These are phyloP conservation scores for Ricinus communis DNA, from an alignment of 345 rosid species.

Conservation along the genomic window DNA sequence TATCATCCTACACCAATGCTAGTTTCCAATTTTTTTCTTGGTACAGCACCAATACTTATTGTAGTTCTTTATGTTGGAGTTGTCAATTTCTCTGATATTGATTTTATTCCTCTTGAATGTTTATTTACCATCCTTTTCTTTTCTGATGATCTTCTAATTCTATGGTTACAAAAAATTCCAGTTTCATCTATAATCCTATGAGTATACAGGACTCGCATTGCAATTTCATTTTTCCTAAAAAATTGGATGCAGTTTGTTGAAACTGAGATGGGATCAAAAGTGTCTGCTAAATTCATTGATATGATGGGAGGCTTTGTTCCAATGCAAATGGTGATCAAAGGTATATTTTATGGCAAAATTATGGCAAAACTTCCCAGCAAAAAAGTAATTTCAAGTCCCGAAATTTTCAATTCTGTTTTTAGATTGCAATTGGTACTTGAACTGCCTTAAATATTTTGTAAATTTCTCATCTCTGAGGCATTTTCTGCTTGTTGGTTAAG, in stretches of 20 bases:
- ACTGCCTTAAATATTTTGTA: not conserved
- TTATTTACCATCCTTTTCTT: not conserved
- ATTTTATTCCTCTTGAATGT: not conserved
- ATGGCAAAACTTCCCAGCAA: not conserved
- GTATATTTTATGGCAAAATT: conserved; percentile 29
- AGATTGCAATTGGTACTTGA: not conserved
- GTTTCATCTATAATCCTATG: not conserved
- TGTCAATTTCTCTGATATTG: not conserved
- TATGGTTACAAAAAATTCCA: not conserved
- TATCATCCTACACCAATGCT: too few relatives aligned
- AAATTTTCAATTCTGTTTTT: not conserved
- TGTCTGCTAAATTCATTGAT: conserved; percentile 32
- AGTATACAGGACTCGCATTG: not conserved
- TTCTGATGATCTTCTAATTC: not conserved
- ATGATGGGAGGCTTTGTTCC: conserved; percentile 73
- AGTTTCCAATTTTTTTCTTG: not conserved
- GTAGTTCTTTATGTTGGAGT: conserved; percentile 1
- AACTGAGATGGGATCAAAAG: conserved; percentile 54
- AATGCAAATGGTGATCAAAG: conserved; percentile 75
- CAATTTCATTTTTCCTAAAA: not conserved
- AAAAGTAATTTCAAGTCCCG: not conserved
- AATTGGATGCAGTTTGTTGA: conserved; percentile 67
- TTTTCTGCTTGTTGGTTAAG: not conserved
- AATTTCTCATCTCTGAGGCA: not conserved
- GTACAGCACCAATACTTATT: not conserved